Evolutionary conservation across 352 stramenopile genomes (phyloP).

Genomic region (Globisporangium spinosum): DNA sequence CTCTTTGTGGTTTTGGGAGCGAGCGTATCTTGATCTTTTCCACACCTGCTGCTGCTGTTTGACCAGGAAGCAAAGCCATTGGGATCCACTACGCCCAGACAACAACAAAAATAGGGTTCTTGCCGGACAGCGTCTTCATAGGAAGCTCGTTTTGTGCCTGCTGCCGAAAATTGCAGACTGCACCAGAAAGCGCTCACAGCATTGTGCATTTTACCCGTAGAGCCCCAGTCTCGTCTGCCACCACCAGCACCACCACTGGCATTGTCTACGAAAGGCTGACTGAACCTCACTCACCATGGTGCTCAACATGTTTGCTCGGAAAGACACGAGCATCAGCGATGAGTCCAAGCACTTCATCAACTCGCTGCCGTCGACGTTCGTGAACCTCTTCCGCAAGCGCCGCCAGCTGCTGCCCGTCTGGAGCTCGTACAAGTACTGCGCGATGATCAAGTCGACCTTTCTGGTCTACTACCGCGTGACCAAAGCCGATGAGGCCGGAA

Average conservation of each 20-base stretch:
- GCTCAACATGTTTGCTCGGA: conserved; percentile 74
- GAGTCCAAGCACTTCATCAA: conserved; percentile 83
- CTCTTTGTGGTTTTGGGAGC: background rate
- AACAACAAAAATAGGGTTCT: background rate
- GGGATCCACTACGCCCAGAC: background rate
- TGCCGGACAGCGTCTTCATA: background rate
- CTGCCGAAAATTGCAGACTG: background rate
- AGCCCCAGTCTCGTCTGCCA: background rate
- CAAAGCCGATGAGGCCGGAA: conserved; percentile 36
- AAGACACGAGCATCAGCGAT: conserved; percentile 65
- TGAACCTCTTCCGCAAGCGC: conserved; percentile 84
- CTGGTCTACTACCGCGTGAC: conserved; percentile 80
- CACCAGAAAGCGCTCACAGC: background rate
- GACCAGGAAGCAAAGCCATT: background rate
- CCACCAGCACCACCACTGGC: background rate
- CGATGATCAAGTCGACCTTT: conserved; percentile 86
- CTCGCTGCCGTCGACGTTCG: conserved; percentile 78
- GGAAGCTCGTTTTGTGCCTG: background rate
- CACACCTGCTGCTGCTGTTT: background rate
- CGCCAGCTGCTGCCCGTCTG: conserved; percentile 76
- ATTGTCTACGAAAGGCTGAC: background rate
- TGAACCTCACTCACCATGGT: conserved; percentile 40
- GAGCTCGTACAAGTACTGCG: conserved; percentile 84
- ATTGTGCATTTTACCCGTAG: conserved; percentile 3
- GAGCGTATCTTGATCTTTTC: conserved; percentile 6